Percentiles rank a stretch among this genome's conserved stretches.
Evolutionary conservation across 179 eudicot species (phyloP).

Genomic region (Silene noctiflora): DNA sequence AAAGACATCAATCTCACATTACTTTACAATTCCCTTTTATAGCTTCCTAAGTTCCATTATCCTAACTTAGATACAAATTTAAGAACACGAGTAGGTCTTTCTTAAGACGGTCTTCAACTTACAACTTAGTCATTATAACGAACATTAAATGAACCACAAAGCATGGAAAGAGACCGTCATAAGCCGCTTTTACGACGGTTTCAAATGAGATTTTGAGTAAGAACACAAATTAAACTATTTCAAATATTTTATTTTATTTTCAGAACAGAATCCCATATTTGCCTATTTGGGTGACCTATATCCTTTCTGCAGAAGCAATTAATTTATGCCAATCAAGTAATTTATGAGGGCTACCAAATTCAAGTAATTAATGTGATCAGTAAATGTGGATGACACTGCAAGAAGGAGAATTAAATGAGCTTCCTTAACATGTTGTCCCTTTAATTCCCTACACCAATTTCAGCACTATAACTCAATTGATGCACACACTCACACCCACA

Average conservation of each 20-base stretch:
- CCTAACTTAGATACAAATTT: background rate
- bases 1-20: constrained; percentile 16
- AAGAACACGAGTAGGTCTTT: background rate
- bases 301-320: background rate
- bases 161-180: background rate
- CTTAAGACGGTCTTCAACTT: background rate
- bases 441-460: constrained; percentile 23
- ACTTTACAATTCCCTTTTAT: constrained; percentile 11
- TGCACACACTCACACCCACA: constrained; percentile 4
- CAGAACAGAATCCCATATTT: constrained; percentile 17
- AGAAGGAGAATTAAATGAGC: constrained; percentile 18
- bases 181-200: background rate
- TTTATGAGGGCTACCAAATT: constrained; percentile 18
- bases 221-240: background rate
- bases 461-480: constrained; percentile 19
- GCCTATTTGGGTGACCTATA: background rate
- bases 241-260: no score
- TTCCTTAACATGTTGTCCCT: constrained; percentile 17
- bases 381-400: constrained; percentile 9
- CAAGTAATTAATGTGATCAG: constrained; percentile 27
- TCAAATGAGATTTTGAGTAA: background rate
- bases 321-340: background rate
- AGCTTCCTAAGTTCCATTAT: constrained; percentile 21
- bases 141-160: background rate
- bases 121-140: background rate